These are phyloP conservation scores for Pecoramyces ruminantium DNA, from an alignment of 192 early-diverging fungal species.

Conservation along the genomic window DNA sequence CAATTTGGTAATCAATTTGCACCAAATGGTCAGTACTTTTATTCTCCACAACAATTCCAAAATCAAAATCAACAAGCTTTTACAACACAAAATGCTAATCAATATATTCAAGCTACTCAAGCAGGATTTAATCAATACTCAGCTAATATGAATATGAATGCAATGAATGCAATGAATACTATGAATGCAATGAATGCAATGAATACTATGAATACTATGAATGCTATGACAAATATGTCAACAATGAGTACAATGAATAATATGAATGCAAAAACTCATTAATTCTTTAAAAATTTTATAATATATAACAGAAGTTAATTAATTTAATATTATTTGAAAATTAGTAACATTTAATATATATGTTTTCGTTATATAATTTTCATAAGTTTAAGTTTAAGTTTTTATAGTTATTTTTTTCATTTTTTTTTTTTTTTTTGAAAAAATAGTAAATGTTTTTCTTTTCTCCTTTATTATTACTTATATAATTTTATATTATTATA, in stretches of 20 bases:
- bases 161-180: not conserved
- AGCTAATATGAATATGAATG: not conserved
- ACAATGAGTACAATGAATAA: not conserved
- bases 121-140: not conserved
- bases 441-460: no score
- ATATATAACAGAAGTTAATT: no score
- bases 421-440: no score
- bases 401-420: no score
- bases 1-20: not conserved
- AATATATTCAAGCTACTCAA: not conserved
- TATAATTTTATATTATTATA: no score
- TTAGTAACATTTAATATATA: no score
- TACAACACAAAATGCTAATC: not conserved
- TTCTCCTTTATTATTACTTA: no score
- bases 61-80: not conserved
- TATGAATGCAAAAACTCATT: not conserved
- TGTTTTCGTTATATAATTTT: no score
- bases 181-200: not conserved
- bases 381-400: no score
- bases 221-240: not conserved
- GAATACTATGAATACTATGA: not conserved
- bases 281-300: not conserved
- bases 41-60: not conserved
- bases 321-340: no score
- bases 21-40: not conserved